phyloP scores from a whole-genome alignment of 1,139 yeast genomes.

The Pichia sp. region DNA sequence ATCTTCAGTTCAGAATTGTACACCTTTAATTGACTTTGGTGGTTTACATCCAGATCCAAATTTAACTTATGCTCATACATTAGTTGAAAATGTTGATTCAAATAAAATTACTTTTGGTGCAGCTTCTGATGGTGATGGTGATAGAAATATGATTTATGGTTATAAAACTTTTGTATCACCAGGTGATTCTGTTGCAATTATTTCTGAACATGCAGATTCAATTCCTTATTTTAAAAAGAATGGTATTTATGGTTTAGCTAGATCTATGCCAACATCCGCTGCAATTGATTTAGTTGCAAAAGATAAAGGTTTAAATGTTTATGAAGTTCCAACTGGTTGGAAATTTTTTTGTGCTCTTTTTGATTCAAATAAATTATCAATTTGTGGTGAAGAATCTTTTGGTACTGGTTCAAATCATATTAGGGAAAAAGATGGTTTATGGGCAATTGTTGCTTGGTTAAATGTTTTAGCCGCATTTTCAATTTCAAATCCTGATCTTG shows the following conservation, averaged over 20 bases:
- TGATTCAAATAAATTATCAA: slow-evolving; percentile 86
- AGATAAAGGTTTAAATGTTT: slow-evolving; percentile 63
- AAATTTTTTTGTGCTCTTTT: slow-evolving; percentile 94
- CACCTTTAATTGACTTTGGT: slow-evolving; percentile 86
- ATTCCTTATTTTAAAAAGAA: slow-evolving; percentile 86
- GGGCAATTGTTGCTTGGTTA: slow-evolving; percentile 98
- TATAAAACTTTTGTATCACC: slow-evolving; percentile 95
- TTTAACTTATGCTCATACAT: slow-evolving; percentile 84
- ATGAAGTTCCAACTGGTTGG: slow-evolving; percentile 99
- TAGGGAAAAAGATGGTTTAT: slow-evolving; percentile 94
- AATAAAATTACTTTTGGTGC: slow-evolving; percentile 91
- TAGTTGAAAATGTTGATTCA: slow-evolving; percentile 78
- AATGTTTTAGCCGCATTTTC: slow-evolving; percentile 85
- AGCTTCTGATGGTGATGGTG: slow-evolving; percentile 99
- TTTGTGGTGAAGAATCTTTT: slow-evolving; percentile 97
- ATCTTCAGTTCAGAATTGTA: slow-evolving; percentile 67
- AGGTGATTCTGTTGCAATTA: slow-evolving; percentile 96
- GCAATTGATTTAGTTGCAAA: slow-evolving; percentile 92
- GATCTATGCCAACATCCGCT: slow-evolving; percentile 98
- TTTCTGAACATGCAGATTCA: slow-evolving; percentile 80
- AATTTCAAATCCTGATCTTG: slow-evolving; percentile 43
- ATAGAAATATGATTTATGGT: slow-evolving; percentile 97
- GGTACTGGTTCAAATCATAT: slow-evolving; percentile 98
- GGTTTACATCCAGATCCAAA: slow-evolving; percentile 98
- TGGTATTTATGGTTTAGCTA: slow-evolving; percentile 91